Conservation (phyloP, 2,329 filamentous ascomycete species). For the Cryphonectria radicalis region DNA sequence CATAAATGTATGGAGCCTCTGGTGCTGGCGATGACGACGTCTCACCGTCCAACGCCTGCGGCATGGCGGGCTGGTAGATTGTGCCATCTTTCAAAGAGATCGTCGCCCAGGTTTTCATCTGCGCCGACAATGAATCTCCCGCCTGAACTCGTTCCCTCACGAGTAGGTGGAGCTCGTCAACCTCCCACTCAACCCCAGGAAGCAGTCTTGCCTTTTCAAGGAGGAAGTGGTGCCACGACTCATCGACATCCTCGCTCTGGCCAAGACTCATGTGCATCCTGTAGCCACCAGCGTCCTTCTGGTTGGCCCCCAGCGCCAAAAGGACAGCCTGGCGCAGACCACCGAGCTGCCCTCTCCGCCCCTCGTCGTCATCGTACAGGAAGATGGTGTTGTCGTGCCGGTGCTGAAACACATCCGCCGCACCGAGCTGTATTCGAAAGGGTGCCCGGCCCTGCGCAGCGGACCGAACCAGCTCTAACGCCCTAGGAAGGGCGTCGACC, state of each 20-base stretch:
- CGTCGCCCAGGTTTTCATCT: constrained; percentile 62
- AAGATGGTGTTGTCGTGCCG: constrained; percentile 56
- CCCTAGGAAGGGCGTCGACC: constrained; percentile 49
- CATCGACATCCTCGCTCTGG: constrained; percentile 54
- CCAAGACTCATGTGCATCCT: constrained; percentile 64
- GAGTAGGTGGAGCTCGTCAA: constrained; percentile 55
- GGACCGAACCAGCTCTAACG: constrained; percentile 45
- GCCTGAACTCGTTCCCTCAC: constrained; percentile 44
- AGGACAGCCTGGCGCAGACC: constrained; percentile 43
- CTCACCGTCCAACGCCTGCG: constrained; percentile 32
- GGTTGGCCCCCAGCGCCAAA: constrained; percentile 41
- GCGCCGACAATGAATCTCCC: constrained; percentile 35
- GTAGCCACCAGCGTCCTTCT: constrained; percentile 36
- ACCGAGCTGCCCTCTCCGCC: constrained; percentile 33
- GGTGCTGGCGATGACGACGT: background rate
- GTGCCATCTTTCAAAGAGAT: constrained; percentile 42
- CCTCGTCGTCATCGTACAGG: constrained; percentile 40
- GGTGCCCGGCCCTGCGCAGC: constrained; percentile 35
- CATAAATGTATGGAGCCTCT: constrained; percentile 29
- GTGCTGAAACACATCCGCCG: constrained; percentile 53
- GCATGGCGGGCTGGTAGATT: constrained; percentile 34
- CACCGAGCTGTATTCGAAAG: constrained; percentile 43
- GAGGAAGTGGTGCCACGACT: constrained; percentile 53
- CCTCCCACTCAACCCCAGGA: constrained; percentile 52
- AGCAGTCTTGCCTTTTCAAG: constrained; percentile 56